Base-by-base conservation (phyloP, 2,329 filamentous ascomycete genomes). In the Colletotrichum agaves region DNA sequence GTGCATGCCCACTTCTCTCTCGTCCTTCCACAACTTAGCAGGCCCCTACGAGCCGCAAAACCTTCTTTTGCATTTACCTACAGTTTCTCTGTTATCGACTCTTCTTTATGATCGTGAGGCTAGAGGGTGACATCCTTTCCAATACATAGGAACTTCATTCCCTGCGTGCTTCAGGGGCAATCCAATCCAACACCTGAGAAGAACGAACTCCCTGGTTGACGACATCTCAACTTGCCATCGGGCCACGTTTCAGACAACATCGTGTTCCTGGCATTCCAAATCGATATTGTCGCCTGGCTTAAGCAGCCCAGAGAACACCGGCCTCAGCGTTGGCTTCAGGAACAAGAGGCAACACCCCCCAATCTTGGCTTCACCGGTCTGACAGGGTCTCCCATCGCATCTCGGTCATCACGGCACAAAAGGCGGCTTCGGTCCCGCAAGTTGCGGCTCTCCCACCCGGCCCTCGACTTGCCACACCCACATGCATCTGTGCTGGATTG, bases 401-500 rank as follows among this genome's bases (percentile, higher is more conserved):
- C 21, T 64, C 31, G 31, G 53, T 23, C 23, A 12, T 17, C 17
- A 35, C 60, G 62, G 62, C 61, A 57, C 52, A 27, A 27, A 41
- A 35, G 10, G 37, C 23, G 17, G 33, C 41, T 33, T 43, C 61
- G 55, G 64, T 31, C 61, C 64, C 64, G 64, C 61, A 55, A 47
- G 31, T 46, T 55, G 61, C 61, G 61, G 41, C 47, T 59, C 61
- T 60, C 17, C 53, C 15, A 17, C 41, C 35, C 61, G 61, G 47
- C 12, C 55, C 33, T 65, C 39, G n/a, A 52, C 12, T 60, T 37
- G 65, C 65, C 61, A 68, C 60, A 67, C 61, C 61, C 57, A 47
- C 63, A 63, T 43, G 61, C 53, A 68, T 68, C 61, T 65, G 65
- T 68, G 65, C 65, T 65, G 61, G 60, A 47, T 60, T 65, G 65